Evolutionary conservation across 139 green algal genomes (phyloP).

Genomic region (Mychonastes homosphaera): DNA sequence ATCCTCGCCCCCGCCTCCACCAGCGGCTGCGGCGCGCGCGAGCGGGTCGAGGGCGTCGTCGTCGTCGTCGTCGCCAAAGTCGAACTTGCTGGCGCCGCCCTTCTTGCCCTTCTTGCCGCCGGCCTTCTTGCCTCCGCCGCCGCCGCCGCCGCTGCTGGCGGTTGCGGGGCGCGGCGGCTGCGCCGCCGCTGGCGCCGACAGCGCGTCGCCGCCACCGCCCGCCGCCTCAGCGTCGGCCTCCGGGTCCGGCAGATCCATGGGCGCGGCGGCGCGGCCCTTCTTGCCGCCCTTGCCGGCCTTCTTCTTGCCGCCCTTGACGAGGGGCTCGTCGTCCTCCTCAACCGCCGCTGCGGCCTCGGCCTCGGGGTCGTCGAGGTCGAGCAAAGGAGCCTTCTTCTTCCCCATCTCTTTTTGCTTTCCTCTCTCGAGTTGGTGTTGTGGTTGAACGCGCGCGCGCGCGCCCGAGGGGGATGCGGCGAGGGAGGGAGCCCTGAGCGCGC

Average conservation of each 20-base stretch:
- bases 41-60: constrained; percentile 17
- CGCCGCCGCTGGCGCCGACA: not conserved
- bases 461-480: too few relatives aligned
- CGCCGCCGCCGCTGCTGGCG: constrained; percentile 9
- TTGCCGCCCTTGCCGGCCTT: constrained; percentile 28
- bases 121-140: not conserved
- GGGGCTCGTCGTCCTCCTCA: not conserved
- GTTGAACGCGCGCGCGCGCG: too few relatives aligned
- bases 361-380: constrained; percentile 16
- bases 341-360: constrained; percentile 6
- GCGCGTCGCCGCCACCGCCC: not conserved
- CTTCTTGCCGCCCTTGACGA: constrained; percentile 20
- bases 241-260: not conserved
- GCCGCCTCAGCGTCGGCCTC: not conserved
- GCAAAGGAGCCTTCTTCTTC: constrained; percentile 22
- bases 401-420: constrained; percentile 16
- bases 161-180: too few relatives aligned
- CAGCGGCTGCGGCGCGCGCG: not conserved
- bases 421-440: too few relatives aligned
- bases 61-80: constrained; percentile 47
- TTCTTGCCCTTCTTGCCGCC: constrained; percentile 57
- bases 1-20: constrained; percentile 2
- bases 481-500: too few relatives aligned
- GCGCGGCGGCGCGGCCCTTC: constrained; percentile 6
- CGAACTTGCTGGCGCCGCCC: constrained; percentile 28